Evolutionary conservation across 768 basidiomycete species (phyloP), one percentile per base, ranked within the genome.

Genomic region (Cyclocybe cylindracea): DNA sequence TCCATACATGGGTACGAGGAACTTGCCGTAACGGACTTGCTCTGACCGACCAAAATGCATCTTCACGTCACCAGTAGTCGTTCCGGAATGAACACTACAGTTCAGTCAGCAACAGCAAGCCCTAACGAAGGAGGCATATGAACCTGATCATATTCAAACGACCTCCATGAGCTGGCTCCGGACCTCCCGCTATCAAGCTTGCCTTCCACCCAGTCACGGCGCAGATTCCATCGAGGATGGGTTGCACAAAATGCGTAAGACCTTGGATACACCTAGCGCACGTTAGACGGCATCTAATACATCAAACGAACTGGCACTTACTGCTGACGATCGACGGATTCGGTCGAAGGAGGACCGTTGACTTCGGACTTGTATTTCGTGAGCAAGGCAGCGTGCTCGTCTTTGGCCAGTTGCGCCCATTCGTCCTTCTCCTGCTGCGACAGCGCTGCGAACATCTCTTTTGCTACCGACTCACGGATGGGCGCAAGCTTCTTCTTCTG

Each of bases 41-140:
- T 62, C 56, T 0, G 51, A 35, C 10, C 33, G 40, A 1, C 58
- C 56, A 24, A 62, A 62, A n/a, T 50, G n/a, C n/a, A n/a, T n/a
- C n/a, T n/a, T n/a, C n/a, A n/a, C n/a, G n/a, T n/a, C n/a, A n/a
- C n/a, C n/a, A 55, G 24, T 18, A 3, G 54, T 60, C 1, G 37
- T 50, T 5, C 61, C 58, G 1, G 56, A 56, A 31, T 62, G 61
- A 32, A 58, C 44, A 32, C 61, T 62, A 42, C n/a, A n/a, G n/a
- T n/a, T n/a, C n/a, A n/a, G n/a, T n/a, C n/a, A n/a, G n/a, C n/a
- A n/a, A n/a, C n/a, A n/a, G n/a, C n/a, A n/a, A n/a, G n/a, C n/a
- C n/a, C n/a, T n/a, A n/a, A 10, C n/a, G 14, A 29, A 34, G 0
- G 10, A 39, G 34, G 6, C 14, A 11, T 39, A 24, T 16, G 11